Evolutionary conservation across 352 stramenopile genomes (phyloP).

Genomic region (Phytopythium mirpurense): DNA sequence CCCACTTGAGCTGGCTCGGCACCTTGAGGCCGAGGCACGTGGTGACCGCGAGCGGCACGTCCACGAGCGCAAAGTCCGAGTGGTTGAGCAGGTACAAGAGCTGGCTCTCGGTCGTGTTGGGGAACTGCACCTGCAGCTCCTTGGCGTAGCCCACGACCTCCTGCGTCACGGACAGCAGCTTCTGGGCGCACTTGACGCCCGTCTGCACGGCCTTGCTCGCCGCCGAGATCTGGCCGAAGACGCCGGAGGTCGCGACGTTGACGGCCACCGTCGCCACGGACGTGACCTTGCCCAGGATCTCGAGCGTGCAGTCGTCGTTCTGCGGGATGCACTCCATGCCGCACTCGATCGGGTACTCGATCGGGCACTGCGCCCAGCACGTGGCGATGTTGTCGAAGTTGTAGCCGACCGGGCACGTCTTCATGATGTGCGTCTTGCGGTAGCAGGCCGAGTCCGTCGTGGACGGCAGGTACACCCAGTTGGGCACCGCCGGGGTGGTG

Average conservation of each 20-base stretch:
- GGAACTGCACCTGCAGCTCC: conserved; percentile 26
- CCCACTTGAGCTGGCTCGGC: conserved; percentile 18
- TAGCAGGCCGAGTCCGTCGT: conserved; percentile 38
- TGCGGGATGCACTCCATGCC: conserved; percentile 62
- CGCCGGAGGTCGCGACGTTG: conserved; percentile 39
- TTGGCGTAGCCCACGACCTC: conserved; percentile 39
- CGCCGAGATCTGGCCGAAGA: conserved; percentile 40
- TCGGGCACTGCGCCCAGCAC: conserved; percentile 67
- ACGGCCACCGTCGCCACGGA: conserved; percentile 44
- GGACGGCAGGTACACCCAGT: conserved; percentile 23
- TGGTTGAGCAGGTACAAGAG: conserved; percentile 43
- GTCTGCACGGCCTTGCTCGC: conserved; percentile 40
- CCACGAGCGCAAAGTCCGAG: conserved; percentile 47
- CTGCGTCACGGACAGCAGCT: conserved; percentile 39
- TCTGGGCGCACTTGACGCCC: conserved; percentile 41
- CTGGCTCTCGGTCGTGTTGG: conserved; percentile 44
- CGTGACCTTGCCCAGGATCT: conserved; percentile 45
- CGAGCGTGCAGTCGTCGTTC: conserved; percentile 50
- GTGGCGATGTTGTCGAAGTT: conserved; percentile 36
- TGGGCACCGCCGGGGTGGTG: conserved; percentile 10
- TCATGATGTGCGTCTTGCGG: conserved; percentile 33
- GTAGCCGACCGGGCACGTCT: conserved; percentile 37
- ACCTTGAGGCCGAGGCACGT: conserved; percentile 35
- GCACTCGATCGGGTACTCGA: conserved; percentile 71
- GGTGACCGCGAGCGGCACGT: conserved; percentile 48